These are phyloP conservation scores for Cicer judaicum DNA, from an alignment of 306 rosid genomes.

Conservation along the genomic window DNA sequence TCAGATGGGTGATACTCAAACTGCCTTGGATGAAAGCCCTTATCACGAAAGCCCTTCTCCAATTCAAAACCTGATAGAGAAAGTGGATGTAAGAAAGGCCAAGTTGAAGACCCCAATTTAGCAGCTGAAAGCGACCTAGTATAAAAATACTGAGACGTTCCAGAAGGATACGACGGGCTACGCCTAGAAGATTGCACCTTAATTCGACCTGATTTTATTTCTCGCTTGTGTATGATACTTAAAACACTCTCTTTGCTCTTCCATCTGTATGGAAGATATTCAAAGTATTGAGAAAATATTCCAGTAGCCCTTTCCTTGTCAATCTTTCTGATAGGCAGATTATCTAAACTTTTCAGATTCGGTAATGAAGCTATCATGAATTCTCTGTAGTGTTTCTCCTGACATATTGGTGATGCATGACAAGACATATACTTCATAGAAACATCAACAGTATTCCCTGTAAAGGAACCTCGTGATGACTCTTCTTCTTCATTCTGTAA, in stretches of 20 bases:
- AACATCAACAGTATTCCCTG: conserved; percentile 55
- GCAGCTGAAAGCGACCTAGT: conserved; percentile 80
- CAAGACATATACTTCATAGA: conserved; percentile 59
- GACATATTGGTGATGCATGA: conserved; percentile 84
- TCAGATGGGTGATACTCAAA: conserved; percentile 87
- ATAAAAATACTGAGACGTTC: conserved; percentile 63
- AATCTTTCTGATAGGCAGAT: conserved; percentile 59
- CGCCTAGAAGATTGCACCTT: conserved; percentile 45
- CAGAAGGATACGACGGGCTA: conserved; percentile 48
- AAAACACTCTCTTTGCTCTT: conserved; percentile 70
- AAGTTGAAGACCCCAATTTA: conserved; percentile 75
- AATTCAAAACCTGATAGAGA: conserved; percentile 55
- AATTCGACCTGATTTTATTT: conserved; percentile 61
- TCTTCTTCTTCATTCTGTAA: conserved; percentile 57
- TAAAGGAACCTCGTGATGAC: conserved; percentile 42
- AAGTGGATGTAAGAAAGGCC: conserved; percentile 77
- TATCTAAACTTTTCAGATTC: conserved; percentile 65
- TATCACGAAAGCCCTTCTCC: conserved; percentile 59
- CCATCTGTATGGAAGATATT: conserved; percentile 72
- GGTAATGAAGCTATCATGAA: conserved; percentile 80
- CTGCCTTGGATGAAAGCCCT: conserved; percentile 80
- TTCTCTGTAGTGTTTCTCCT: conserved; percentile 78
- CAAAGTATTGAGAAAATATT: conserved; percentile 63
- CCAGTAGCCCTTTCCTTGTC: conserved; percentile 69
- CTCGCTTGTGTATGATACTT: conserved; percentile 68